Evolutionary conservation across 768 basidiomycete genomes (phyloP).

Genomic region (Phylloporus arenicola): DNA sequence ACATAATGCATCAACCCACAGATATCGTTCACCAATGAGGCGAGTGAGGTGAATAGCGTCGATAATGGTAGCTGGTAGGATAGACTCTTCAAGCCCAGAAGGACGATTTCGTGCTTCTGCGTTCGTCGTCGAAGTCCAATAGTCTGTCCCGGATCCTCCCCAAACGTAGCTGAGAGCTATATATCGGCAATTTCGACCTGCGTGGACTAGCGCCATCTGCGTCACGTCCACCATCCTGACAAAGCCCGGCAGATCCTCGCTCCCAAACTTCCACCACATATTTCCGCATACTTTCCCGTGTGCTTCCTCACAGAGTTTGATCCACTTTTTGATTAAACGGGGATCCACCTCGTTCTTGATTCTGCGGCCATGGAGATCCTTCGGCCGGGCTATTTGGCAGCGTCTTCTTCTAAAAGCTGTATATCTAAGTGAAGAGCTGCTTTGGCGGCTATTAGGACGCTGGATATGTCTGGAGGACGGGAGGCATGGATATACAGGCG

Average conservation of each 20-base stretch:
- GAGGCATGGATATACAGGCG: conserved; percentile 10
- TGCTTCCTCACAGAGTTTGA: conserved; percentile 11
- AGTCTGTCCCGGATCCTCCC: conserved; percentile 7
- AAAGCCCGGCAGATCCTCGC: conserved; percentile 5
- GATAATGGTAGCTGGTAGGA: conserved; percentile 13
- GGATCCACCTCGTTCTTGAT: conserved; percentile 9
- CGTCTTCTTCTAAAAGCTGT: conserved; percentile 16
- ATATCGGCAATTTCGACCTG: conserved; percentile 7
- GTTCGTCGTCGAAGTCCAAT: conserved; percentile 8
- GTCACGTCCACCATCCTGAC: conserved; percentile 14
- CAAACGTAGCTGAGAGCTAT: conserved; percentile 18
- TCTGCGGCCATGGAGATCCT: conserved; percentile 19
- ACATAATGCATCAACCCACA: conserved; percentile 24
- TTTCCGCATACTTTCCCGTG: conserved; percentile 15
- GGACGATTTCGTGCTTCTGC: not conserved
- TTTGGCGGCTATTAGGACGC: not conserved
- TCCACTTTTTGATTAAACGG: conserved; percentile 12
- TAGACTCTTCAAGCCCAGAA: conserved; percentile 3
- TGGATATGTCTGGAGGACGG: conserved; percentile 4
- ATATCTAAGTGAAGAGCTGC: conserved; percentile 9
- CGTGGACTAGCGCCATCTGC: conserved; percentile 9
- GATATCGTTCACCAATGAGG: conserved; percentile 16
- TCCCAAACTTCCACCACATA: conserved; percentile 6
- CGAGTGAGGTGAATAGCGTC: conserved; percentile 19
- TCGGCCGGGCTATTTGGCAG: conserved; percentile 11